These are phyloP conservation scores for Trichoderma breve DNA, from an alignment of 2,329 filamentous ascomycete species.

Conservation along the genomic window DNA sequence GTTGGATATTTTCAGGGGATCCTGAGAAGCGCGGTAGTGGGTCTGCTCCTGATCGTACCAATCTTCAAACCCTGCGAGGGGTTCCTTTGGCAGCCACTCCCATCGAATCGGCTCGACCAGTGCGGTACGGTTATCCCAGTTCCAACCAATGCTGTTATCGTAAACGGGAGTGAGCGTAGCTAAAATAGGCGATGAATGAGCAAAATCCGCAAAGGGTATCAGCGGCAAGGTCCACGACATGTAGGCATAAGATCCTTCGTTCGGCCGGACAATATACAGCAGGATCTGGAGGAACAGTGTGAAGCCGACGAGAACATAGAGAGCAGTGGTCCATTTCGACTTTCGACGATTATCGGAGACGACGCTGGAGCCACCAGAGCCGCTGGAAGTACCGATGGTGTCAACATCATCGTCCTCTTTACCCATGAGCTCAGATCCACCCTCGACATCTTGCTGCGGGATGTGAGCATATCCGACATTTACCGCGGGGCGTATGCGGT, in stretches of 20 bases:
- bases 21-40: constrained; percentile 37
- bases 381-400: neutral
- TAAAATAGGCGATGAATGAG: constrained; percentile 29
- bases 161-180: constrained; percentile 27
- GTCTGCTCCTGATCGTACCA: constrained; percentile 28
- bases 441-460: constrained; percentile 30
- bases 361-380: neutral
- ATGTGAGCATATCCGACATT: constrained; percentile 25
- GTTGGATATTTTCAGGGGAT: constrained; percentile 42
- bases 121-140: constrained; percentile 33
- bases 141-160: constrained; percentile 25
- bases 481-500: neutral
- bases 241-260: constrained; percentile 32
- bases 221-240: constrained; percentile 36
- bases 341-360: constrained; percentile 3
- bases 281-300: constrained; percentile 26
- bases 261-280: constrained; percentile 27
- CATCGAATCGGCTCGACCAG: constrained; percentile 26
- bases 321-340: constrained; percentile 4
- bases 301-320: constrained; percentile 21
- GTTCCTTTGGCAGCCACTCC: constrained; percentile 31
- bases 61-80: constrained; percentile 28
- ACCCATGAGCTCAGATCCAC: constrained; percentile 16
- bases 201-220: constrained; percentile 34
- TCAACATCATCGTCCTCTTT: constrained; percentile 21